phyloP scores from a whole-genome alignment of 345 rosid genomes.

The Gynandropsis gynandra region DNA sequence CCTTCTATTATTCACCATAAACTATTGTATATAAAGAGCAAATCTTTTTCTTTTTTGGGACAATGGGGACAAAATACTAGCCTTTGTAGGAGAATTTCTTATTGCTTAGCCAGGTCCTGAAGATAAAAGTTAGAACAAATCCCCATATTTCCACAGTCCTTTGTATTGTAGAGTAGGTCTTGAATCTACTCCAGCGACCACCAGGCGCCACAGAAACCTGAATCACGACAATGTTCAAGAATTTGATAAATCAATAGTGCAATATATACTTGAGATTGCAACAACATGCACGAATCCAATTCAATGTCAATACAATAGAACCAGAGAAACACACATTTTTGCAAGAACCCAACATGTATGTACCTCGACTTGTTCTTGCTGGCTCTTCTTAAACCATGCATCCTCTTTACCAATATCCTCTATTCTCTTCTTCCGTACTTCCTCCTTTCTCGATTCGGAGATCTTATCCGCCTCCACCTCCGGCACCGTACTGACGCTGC shows the following conservation, averaged over 20 bases:
- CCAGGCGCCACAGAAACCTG: slow-evolving; percentile 97
- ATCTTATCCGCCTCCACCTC: slow-evolving; percentile 23
- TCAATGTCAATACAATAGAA: no score
- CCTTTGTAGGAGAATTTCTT: no score
- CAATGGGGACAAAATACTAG: slow-evolving; percentile 18
- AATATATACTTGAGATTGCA: no score
- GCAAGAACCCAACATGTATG: no score
- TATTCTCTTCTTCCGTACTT: slow-evolving; percentile 69
- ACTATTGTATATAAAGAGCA: no score
- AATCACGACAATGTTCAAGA: slow-evolving; percentile 16
- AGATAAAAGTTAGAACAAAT: slow-evolving; percentile 55
- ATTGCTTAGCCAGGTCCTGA: no score
- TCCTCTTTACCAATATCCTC: slow-evolving; percentile 96
- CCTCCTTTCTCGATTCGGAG: slow-evolving; percentile 39
- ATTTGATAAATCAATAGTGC: no score
- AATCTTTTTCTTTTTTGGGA: neutral
- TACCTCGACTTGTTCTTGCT: slow-evolving; percentile 53
- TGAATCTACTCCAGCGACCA: slow-evolving; percentile 94
- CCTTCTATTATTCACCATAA: no score
- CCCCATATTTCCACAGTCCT: slow-evolving; percentile 99
- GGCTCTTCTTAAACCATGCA: slow-evolving; percentile 74
- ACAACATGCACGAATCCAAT: no score
- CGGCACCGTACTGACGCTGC: slow-evolving; percentile 5
- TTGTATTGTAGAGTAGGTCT: slow-evolving; percentile 88
- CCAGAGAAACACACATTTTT: no score